A percentile compares a stretch with the other conserved stretches of the same genome.
Conservation (phyloP, 2,329 filamentous ascomycete species). For the Rhynchosporium agropyri region DNA sequence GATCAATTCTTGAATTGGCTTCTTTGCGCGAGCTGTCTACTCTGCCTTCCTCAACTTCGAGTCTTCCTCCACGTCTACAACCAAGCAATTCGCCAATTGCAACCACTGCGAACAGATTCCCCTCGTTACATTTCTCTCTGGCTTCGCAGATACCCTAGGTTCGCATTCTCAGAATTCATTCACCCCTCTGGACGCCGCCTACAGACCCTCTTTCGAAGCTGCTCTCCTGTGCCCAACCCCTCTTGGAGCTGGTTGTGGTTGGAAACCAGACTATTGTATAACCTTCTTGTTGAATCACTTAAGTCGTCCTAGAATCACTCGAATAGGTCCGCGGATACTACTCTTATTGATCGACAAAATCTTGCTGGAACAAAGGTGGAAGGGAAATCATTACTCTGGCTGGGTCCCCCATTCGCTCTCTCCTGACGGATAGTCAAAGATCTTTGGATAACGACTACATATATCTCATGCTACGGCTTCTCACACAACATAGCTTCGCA, state of each 20-base stretch:
- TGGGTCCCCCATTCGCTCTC: neutral
- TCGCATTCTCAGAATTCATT: conserved; percentile 8
- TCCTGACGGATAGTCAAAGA: neutral
- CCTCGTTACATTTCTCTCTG: neutral
- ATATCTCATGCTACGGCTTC: conserved; percentile 24
- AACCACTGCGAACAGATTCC: neutral
- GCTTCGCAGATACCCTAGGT: conserved; percentile 1
- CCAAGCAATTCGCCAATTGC: conserved; percentile 6
- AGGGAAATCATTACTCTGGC: too few relatives aligned
- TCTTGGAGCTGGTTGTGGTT: neutral
- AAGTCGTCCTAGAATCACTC: too few relatives aligned
- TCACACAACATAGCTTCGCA: conserved; percentile 22
- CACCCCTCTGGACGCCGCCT: neutral
- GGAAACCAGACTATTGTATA: neutral
- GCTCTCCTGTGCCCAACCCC: neutral
- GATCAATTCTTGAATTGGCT: conserved; percentile 14
- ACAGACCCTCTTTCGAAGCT: conserved; percentile 1
- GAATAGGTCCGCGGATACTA: neutral
- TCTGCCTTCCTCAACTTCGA: neutral
- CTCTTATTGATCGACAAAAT: neutral
- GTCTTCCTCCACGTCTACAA: neutral
- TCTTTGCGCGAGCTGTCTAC: neutral
- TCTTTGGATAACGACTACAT: neutral
- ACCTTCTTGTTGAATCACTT: neutral
- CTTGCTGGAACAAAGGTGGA: neutral